These are phyloP conservation scores for Dothideomycetes sp. DNA, from an alignment of 2,329 filamentous ascomycete species.

Conservation along the genomic window DNA sequence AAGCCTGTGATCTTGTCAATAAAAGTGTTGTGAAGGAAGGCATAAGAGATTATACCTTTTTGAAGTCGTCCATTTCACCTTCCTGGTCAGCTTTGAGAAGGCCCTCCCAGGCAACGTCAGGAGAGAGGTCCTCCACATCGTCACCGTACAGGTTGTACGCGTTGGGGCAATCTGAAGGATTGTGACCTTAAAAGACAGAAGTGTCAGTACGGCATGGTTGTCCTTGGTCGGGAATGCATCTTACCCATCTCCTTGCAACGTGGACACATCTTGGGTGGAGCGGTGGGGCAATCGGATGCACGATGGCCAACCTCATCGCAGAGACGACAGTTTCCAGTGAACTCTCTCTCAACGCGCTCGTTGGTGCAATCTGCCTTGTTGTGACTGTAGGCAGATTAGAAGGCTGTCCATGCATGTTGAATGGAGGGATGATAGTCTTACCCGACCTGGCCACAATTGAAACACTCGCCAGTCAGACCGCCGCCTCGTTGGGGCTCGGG, in stretches of 20 bases:
- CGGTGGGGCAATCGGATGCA: conserved; percentile 52
- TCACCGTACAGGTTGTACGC: conserved; percentile 48
- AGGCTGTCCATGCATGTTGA: conserved; percentile 8
- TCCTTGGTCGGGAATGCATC: too few species aligned
- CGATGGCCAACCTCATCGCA: conserved; percentile 45
- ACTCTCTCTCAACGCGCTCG: conserved; percentile 38
- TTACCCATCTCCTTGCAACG: conserved; percentile 52
- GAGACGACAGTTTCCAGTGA: conserved; percentile 49
- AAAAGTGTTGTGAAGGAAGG: neutral
- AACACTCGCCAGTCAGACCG: conserved; percentile 41
- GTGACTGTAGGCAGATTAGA: conserved; percentile 38
- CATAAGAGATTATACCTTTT: conserved; percentile 28
- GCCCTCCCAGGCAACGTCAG: conserved; percentile 48
- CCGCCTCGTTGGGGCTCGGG: conserved; percentile 26
- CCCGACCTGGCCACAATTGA: conserved; percentile 48
- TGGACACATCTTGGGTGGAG: conserved; percentile 44
- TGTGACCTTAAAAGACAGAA: too few species aligned
- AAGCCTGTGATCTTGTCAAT: conserved; percentile 15
- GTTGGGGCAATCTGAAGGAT: conserved; percentile 44
- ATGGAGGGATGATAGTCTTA: conserved; percentile 16
- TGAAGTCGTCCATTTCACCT: conserved; percentile 52
- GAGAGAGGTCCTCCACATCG: conserved; percentile 24
- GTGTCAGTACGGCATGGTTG: too few species aligned
- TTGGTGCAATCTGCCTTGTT: conserved; percentile 53
- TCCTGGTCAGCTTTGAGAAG: conserved; percentile 42